A percentile compares a stretch with the other conserved stretches of the same genome.
phyloP scores from a whole-genome alignment of 2,329 filamentous ascomycete species.

The Stemphylium lycopersici region DNA sequence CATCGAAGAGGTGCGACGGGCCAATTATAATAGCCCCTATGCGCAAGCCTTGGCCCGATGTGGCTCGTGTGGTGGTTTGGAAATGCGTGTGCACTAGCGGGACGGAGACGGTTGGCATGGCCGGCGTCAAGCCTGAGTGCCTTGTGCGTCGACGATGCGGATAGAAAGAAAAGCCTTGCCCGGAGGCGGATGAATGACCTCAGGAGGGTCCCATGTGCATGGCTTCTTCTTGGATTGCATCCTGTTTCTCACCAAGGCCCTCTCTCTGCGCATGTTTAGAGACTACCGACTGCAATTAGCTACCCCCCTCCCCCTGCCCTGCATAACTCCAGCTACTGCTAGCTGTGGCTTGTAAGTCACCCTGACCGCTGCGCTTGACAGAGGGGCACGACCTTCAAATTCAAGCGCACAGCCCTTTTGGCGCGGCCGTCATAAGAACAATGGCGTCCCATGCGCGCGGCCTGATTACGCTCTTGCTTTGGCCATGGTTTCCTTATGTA shows the following conservation, averaged over 20 bases:
- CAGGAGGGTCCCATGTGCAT: slow-evolving; percentile 4
- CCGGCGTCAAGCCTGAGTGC: slow-evolving; percentile 19
- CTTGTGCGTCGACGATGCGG: slow-evolving; percentile 28
- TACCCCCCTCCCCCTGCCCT: slow-evolving; percentile 13
- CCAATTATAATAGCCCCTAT: slow-evolving; percentile 20
- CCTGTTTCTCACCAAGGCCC: not conserved
- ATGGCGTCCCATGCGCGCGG: slow-evolving; percentile 21
- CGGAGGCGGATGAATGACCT: slow-evolving; percentile 7
- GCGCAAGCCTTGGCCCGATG: slow-evolving; percentile 15
- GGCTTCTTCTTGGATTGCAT: not conserved
- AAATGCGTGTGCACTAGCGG: slow-evolving; percentile 19
- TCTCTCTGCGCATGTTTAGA: not conserved
- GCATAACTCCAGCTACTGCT: slow-evolving; percentile 21
- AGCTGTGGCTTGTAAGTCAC: slow-evolving; percentile 42
- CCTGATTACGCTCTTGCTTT: not conserved
- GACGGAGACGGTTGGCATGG: slow-evolving; percentile 21
- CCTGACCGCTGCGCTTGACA: slow-evolving; percentile 15
- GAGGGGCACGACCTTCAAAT: slow-evolving; percentile 25
- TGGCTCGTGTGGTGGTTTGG: slow-evolving; percentile 18
- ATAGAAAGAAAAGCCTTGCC: slow-evolving; percentile 10
- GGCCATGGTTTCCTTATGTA: slow-evolving; percentile 13
- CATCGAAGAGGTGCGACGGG: slow-evolving; percentile 20
- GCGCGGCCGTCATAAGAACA: slow-evolving; percentile 17
- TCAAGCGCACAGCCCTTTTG: slow-evolving; percentile 29
- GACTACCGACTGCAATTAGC: slow-evolving; percentile 6